A percentile compares a stretch with the other conserved stretches of the same genome.
These are phyloP conservation scores for grape (Vitis vinifera) DNA, from an alignment of 164 flowering plant genomes.

Conservation along the genomic window ASM3070453v1 NC_081817.1:13226501-13227000, in stretches of 20 bases:
- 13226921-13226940: neutral
- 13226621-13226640: too few relatives aligned
- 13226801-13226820: slow-evolving; percentile 88
- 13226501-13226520: too few relatives aligned
- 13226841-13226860: slow-evolving; percentile 88
- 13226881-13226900: slow-evolving; percentile 94
- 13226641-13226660: neutral
- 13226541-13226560: too few relatives aligned
- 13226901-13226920: slow-evolving; percentile 96
- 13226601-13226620: too few relatives aligned
- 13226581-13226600: too few relatives aligned
- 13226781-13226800: slow-evolving; percentile 17
- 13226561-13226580: too few relatives aligned
- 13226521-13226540: too few relatives aligned
- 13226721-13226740: slow-evolving; percentile 18
- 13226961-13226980: neutral
- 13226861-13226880: slow-evolving; percentile 89
- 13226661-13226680: slow-evolving; percentile 77
- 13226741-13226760: slow-evolving; percentile 5
- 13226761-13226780: neutral
- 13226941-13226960: neutral
- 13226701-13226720: slow-evolving; percentile 98
- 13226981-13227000: too few relatives aligned
- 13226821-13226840: slow-evolving; percentile 74
- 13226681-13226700: slow-evolving; percentile 50